Evolutionary conservation across 2,329 filamentous ascomycete genomes (phyloP).

Genomic region (Epicoccum nigrum): DNA sequence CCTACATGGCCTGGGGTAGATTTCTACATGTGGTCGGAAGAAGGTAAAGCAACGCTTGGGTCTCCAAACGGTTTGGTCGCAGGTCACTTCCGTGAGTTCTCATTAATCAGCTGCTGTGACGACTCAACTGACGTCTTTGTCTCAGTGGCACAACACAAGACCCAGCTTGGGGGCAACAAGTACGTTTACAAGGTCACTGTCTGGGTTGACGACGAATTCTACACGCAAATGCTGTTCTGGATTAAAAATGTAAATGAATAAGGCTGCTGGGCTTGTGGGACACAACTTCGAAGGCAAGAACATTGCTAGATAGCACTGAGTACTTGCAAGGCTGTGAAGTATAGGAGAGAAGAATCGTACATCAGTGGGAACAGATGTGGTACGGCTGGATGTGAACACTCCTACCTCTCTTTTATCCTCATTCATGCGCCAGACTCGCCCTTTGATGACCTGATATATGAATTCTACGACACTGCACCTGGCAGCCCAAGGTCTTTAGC

Average conservation of each 20-base stretch:
- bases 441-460: too few relatives aligned
- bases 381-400: too few relatives aligned
- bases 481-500: too few relatives aligned
- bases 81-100: conserved; percentile 11
- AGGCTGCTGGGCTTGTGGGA: not conserved
- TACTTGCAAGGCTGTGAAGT: not conserved
- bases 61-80: conserved; percentile 13
- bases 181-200: conserved; percentile 18
- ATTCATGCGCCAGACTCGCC: too few relatives aligned
- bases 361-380: too few relatives aligned
- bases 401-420: too few relatives aligned
- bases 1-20: conserved; percentile 8
- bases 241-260: conserved; percentile 6
- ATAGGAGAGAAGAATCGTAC: not conserved
- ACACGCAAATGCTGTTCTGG: conserved; percentile 17
- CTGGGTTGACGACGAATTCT: not conserved
- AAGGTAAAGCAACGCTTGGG: conserved; percentile 18
- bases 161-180: conserved; percentile 15
- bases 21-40: not conserved
- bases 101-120: not conserved
- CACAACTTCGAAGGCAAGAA: conserved; percentile 3
- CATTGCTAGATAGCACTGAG: not conserved
- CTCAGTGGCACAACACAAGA: conserved; percentile 18
- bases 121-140: conserved; percentile 8
- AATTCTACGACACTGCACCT: too few relatives aligned